Evolutionary conservation across 768 basidiomycete species (phyloP).

Genomic region (Hygrocybe punicea): DNA sequence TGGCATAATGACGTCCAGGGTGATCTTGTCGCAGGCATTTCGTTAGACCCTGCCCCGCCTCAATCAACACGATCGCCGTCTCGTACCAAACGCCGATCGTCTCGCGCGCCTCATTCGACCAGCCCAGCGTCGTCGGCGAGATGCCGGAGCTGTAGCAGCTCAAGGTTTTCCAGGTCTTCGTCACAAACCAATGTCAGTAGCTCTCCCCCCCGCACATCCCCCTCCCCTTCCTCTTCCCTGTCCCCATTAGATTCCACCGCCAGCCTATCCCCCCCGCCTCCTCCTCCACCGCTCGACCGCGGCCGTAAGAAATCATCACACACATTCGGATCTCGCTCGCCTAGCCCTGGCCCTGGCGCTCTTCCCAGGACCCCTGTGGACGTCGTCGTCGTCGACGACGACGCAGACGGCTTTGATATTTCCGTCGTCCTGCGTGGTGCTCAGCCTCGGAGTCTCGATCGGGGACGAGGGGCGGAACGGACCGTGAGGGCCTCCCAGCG

Average conservation of each 20-base stretch:
- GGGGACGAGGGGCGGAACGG: too few species aligned
- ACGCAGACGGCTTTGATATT: too few species aligned
- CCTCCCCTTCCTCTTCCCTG: conserved; percentile 21
- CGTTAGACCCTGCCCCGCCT: conserved; percentile 37
- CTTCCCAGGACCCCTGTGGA: conserved; percentile 47
- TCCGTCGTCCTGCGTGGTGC: too few species aligned
- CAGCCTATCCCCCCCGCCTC: conserved; percentile 18
- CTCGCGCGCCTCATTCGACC: conserved; percentile 44
- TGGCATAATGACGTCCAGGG: not conserved
- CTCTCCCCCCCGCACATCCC: conserved; percentile 17
- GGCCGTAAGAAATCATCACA: conserved; percentile 29
- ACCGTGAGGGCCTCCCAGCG: too few species aligned
- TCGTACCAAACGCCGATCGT: conserved; percentile 46
- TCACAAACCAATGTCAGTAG: conserved; percentile 26
- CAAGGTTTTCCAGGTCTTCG: conserved; percentile 29
- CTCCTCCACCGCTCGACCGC: conserved; percentile 18
- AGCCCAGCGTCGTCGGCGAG: conserved; percentile 40
- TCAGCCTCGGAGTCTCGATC: too few species aligned
- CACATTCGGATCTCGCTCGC: conserved; percentile 40
- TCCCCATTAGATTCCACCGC: conserved; percentile 26
- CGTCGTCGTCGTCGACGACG: conserved; percentile 11
- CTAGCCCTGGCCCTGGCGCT: conserved; percentile 50
- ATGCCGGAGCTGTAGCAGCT: conserved; percentile 41
- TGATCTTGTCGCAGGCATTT: conserved; percentile 14
- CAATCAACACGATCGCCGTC: conserved; percentile 42